Conservation (phyloP, 179 eudicot genomes). For the Silene noctiflora region DNA sequence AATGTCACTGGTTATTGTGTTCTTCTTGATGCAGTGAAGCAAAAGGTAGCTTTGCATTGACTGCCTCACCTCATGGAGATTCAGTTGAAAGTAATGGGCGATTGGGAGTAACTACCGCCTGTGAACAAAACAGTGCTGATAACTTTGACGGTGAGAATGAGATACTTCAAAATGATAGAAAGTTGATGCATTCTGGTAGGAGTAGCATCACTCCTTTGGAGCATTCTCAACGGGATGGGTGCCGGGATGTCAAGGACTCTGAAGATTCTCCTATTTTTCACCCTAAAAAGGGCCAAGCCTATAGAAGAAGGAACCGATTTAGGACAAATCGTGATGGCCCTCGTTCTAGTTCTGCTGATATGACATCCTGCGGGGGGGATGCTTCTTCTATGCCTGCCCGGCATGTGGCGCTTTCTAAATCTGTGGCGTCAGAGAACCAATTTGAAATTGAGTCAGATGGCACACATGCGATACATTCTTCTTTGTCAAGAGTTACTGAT, state of each 20-base stretch:
- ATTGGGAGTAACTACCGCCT: slow-evolving; percentile 44
- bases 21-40: slow-evolving; percentile 61
- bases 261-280: slow-evolving; percentile 61
- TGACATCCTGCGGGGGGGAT: slow-evolving; percentile 49
- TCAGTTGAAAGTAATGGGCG: slow-evolving; percentile 96
- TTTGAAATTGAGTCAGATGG: slow-evolving; percentile 48
- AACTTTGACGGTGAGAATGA: slow-evolving; percentile 85
- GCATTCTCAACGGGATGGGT: slow-evolving; percentile 54
- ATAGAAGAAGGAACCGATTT: slow-evolving; percentile 74
- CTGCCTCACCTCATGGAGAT: slow-evolving; percentile 94
- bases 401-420: slow-evolving; percentile 34
- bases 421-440: slow-evolving; percentile 38
- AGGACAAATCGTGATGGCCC: slow-evolving; percentile 73
- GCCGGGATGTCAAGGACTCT: slow-evolving; percentile 50
- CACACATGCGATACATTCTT: slow-evolving; percentile 33
- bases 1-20: slow-evolving; percentile 10
- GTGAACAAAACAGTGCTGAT: slow-evolving; percentile 96
- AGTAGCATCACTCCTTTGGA: slow-evolving; percentile 46
- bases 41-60: slow-evolving; percentile 84
- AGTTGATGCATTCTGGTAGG: slow-evolving; percentile 37
- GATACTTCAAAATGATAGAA: slow-evolving; percentile 47
- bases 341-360: slow-evolving; percentile 57
- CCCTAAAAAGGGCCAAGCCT: slow-evolving; percentile 70
- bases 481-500: slow-evolving; percentile 27
- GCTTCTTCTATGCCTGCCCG: slow-evolving; percentile 44